phyloP scores from a whole-genome alignment of 176 grass and related monocot genomes.

The Eleusine coracana region DNA sequence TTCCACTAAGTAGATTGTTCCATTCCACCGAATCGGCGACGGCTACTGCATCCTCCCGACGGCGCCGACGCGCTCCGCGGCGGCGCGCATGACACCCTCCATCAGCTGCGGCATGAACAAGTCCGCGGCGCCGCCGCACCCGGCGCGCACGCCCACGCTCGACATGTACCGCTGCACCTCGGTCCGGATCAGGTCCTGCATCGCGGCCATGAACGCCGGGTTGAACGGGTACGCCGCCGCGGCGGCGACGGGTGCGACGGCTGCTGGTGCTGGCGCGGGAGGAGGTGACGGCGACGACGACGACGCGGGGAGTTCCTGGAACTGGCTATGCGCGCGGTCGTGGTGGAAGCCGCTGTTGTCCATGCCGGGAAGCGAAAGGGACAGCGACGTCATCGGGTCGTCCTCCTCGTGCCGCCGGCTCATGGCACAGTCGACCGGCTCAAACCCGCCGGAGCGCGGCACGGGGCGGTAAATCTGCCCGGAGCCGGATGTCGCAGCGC shows the following conservation, averaged over 20 bases:
- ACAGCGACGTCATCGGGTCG: constrained; percentile 73
- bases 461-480: constrained; percentile 54
- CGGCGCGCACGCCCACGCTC: constrained; percentile 48
- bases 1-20: neutral
- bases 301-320: constrained; percentile 39
- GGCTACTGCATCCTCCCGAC: constrained; percentile 26
- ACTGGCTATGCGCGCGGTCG: constrained; percentile 45
- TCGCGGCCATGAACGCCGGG: constrained; percentile 45
- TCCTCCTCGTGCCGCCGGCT: constrained; percentile 53
- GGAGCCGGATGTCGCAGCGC: neutral
- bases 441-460: constrained; percentile 45
- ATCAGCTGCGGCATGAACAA: constrained; percentile 44
- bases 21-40: too few relatives aligned
- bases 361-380: constrained; percentile 62
- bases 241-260: neutral
- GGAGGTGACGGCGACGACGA: neutral
- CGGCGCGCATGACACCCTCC: constrained; percentile 54
- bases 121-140: constrained; percentile 38
- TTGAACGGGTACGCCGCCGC: constrained; percentile 18
- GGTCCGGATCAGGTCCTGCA: constrained; percentile 78
- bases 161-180: constrained; percentile 86
- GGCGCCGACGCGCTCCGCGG: constrained; percentile 38
- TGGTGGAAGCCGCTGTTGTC: constrained; percentile 41
- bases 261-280: neutral
- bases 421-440: constrained; percentile 36